Conservation (phyloP, 352 stramenopile species). For the Blastocystis sp. region DNA sequence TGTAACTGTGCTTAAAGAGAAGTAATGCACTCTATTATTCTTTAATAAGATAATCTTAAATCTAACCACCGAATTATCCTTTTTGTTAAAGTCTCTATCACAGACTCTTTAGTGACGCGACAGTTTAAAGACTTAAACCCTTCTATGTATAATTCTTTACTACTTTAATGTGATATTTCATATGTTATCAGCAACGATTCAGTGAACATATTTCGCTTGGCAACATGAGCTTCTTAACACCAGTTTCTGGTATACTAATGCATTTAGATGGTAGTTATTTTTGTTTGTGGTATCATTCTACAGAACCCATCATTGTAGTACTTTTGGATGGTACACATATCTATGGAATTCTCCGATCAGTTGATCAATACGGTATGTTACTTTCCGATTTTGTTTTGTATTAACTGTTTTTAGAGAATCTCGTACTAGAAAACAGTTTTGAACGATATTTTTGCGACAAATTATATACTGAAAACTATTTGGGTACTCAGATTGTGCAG, state of each 20-base stretch:
- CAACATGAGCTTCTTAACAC: background rate
- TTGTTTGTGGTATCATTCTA: background rate
- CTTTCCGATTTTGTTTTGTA: background rate
- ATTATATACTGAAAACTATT: constrained; percentile 2
- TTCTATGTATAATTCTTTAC: no score
- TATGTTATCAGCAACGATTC: no score
- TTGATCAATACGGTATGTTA: constrained; percentile 26
- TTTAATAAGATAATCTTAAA: background rate
- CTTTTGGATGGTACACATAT: background rate
- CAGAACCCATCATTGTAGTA: constrained; percentile 9
- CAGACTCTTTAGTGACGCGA: no score
- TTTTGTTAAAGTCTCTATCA: background rate
- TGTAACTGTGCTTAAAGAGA: background rate
- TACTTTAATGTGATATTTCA: no score
- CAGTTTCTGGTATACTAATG: background rate
- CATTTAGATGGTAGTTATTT: background rate
- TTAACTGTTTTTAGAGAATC: background rate
- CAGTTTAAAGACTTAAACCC: no score
- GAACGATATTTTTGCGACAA: constrained; percentile 19
- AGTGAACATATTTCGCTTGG: background rate
- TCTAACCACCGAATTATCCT: background rate
- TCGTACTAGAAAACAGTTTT: constrained; percentile 39
- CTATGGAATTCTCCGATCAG: constrained; percentile 20
- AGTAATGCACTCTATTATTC: background rate
- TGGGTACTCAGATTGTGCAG: constrained; percentile 17